Conservation (phyloP, 148 eudicot genomes). For the Rhododendron simsii region DNA sequence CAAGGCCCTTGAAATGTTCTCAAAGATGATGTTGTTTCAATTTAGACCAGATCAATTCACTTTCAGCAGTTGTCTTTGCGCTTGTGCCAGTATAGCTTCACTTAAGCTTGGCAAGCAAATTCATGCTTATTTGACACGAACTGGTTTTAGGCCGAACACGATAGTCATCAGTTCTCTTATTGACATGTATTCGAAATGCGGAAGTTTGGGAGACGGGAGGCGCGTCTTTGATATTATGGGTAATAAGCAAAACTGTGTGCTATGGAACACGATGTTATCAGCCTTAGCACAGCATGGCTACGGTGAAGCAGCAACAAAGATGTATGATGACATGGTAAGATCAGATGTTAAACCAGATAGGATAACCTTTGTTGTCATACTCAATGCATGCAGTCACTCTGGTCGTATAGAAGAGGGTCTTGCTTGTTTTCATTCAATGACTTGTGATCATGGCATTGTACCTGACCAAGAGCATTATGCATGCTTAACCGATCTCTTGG, state of each 20-base stretch:
- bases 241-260: conserved; percentile 44
- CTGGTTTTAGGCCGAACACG: conserved; percentile 44
- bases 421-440: conserved; percentile 46
- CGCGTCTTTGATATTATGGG: conserved; percentile 39
- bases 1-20: conserved; percentile 47
- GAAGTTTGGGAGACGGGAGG: conserved; percentile 44
- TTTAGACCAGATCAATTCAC: conserved; percentile 66
- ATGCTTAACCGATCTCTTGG: conserved; percentile 64
- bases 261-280: conserved; percentile 75
- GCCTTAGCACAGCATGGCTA: conserved; percentile 74
- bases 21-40: conserved; percentile 40
- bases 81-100: conserved; percentile 54
- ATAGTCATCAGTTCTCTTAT: conserved; percentile 69
- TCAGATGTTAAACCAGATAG: conserved; percentile 53
- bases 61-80: conserved; percentile 57
- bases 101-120: conserved; percentile 63
- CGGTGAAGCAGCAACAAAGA: conserved; percentile 41
- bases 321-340: conserved; percentile 51
- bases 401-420: conserved; percentile 64
- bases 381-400: conserved; percentile 72
- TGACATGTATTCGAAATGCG: conserved; percentile 85
- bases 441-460: conserved; percentile 33
- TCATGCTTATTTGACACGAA: conserved; percentile 51
- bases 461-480: conserved; percentile 77
- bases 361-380: conserved; percentile 52